These are phyloP conservation scores for Lachnellula cervina DNA, from an alignment of 2,329 filamentous ascomycete genomes.

Conservation along the genomic window DNA sequence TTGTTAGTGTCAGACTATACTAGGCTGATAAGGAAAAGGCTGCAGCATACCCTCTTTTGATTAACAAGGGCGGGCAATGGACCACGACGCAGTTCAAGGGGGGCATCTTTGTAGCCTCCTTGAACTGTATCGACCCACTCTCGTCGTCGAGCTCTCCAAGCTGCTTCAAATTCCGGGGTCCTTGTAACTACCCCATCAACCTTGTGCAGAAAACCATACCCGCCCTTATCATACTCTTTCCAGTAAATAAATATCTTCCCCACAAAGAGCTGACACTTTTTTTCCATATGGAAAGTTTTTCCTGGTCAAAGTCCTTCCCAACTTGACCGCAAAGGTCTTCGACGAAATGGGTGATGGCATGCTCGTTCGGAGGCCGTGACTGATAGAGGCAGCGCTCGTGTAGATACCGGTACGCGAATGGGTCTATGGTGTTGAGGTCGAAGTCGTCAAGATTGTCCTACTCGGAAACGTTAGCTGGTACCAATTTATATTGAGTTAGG, in stretches of 20 bases:
- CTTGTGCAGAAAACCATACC: conserved; percentile 4
- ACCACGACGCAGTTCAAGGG: conserved; percentile 2
- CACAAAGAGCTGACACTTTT: too few relatives aligned
- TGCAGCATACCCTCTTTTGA: not conserved
- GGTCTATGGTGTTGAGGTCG: conserved; percentile 3
- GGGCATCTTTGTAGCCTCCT: not conserved
- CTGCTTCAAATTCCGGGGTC: conserved; percentile 1
- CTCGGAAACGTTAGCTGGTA: not conserved
- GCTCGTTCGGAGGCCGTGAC: not conserved
- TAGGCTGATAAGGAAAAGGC: not conserved
- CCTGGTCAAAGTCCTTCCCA: too few relatives aligned
- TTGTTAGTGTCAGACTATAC: too few relatives aligned
- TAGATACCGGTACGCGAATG: conserved; percentile 5
- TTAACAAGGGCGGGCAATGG: too few relatives aligned
- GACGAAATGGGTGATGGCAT: not conserved
- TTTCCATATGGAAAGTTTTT: too few relatives aligned
- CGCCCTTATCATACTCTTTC: not conserved
- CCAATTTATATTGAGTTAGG: not conserved
- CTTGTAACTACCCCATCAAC: not conserved
- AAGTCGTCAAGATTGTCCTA: not conserved
- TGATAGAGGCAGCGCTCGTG: conserved; percentile 5
- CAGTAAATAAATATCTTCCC: too few relatives aligned
- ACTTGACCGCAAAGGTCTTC: not conserved
- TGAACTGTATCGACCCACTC: conserved; percentile 3
- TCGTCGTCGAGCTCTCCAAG: conserved; percentile 1